phyloP scores from a whole-genome alignment of 1,284 basidiomycete species.

The Anthracocystis panici-leucophaei region DNA sequence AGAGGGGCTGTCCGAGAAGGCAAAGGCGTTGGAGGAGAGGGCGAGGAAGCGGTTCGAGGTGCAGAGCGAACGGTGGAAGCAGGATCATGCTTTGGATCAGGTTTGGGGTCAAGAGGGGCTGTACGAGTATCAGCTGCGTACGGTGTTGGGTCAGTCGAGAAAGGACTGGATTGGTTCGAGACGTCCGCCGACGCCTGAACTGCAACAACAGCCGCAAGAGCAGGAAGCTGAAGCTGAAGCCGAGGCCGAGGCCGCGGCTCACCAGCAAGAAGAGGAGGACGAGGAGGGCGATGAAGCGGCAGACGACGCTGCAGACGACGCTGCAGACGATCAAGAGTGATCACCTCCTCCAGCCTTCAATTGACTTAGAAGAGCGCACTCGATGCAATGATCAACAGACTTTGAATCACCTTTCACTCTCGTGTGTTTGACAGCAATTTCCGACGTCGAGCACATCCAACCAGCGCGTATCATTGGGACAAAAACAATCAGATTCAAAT shows the following conservation, averaged over 20 bases:
- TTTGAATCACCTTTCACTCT: not conserved
- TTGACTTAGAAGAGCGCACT: no score
- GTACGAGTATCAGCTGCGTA: slow-evolving; percentile 48
- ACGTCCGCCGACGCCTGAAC: slow-evolving; percentile 24
- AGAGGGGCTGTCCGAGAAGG: slow-evolving; percentile 8
- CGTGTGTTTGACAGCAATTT: not conserved
- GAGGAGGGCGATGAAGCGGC: slow-evolving; percentile 2
- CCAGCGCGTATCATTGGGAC: not conserved
- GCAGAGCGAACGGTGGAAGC: slow-evolving; percentile 19
- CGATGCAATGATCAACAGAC: not conserved
- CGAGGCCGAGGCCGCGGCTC: slow-evolving; percentile 6
- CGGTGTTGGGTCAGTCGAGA: slow-evolving; percentile 26
- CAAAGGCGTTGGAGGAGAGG: slow-evolving; percentile 15
- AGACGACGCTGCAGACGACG: slow-evolving; percentile 7
- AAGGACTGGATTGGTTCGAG: slow-evolving; percentile 38
- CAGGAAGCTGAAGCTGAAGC: slow-evolving; percentile 9
- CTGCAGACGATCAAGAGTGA: slow-evolving; percentile 4
- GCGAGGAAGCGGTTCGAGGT: slow-evolving; percentile 17
- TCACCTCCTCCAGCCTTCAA: no score
- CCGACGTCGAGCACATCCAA: not conserved
- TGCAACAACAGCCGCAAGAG: slow-evolving; percentile 7
- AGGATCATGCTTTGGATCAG: slow-evolving; percentile 29
- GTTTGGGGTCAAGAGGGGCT: slow-evolving; percentile 44
- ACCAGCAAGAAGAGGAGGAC: slow-evolving; percentile 16
- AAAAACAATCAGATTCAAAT: slow-evolving; percentile 20